A percentile compares a stretch with the other conserved stretches of the same genome.
Evolutionary conservation across 768 basidiomycete species (phyloP).

Genomic region (Chalciporus chontae): DNA sequence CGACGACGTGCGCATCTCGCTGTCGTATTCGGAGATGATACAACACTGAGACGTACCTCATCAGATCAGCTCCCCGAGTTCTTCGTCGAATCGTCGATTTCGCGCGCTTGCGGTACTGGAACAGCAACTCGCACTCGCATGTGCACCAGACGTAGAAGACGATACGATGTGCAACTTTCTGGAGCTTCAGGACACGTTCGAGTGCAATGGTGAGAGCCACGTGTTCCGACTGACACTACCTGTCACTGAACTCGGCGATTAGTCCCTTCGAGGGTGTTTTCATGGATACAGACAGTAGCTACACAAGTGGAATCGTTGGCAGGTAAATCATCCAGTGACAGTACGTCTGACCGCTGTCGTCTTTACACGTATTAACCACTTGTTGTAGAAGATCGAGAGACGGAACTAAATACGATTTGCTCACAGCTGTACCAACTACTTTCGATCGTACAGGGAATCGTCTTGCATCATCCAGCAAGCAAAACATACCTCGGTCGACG

Average conservation of each 20-base stretch:
- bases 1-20: constrained; percentile 54
- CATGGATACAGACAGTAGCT: constrained; percentile 56
- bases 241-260: constrained; percentile 7
- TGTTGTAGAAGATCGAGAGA: constrained; percentile 37
- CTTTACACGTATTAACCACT: constrained; percentile 1
- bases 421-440: constrained; percentile 57
- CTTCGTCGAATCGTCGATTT: constrained; percentile 48
- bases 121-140: constrained; percentile 49
- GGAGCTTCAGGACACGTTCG: constrained; percentile 72
- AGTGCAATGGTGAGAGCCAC: constrained; percentile 67
- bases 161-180: constrained; percentile 53
- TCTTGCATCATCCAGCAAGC: constrained; percentile 62
- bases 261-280: constrained; percentile 68
- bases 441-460: constrained; percentile 73
- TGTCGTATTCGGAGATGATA: background rate
- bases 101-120: constrained; percentile 57
- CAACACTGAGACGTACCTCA: constrained; percentile 12
- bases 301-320: constrained; percentile 47
- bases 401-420: constrained; percentile 47
- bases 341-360: constrained; percentile 25
- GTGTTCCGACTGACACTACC: background rate
- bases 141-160: constrained; percentile 39
- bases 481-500: constrained; percentile 69
- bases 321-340: constrained; percentile 43
- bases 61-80: constrained; percentile 64